These are phyloP conservation scores for Cinnamomum micranthum DNA, from an alignment of 164 flowering plant genomes.

Conservation along the genomic window DNA sequence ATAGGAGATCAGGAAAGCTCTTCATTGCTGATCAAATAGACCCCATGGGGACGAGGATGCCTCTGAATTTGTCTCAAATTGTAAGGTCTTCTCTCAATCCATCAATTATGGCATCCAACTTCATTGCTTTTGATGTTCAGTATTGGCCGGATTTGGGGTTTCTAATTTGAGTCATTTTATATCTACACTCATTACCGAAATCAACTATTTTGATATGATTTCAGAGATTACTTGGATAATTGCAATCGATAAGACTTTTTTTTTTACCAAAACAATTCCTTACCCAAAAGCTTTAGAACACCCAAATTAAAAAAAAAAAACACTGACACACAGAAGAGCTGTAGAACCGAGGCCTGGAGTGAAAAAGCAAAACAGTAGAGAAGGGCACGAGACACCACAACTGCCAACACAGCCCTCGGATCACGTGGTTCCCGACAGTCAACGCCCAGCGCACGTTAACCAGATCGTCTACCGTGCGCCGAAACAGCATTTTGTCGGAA, in stretches of 20 bases:
- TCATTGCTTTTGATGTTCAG: too few species aligned
- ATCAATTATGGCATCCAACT: not conserved
- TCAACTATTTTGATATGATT: not conserved
- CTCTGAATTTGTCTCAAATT: not conserved
- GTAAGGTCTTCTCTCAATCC: not conserved
- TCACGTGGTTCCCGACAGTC: slow-evolving; percentile 3
- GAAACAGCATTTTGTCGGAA: not conserved
- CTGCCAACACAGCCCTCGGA: not conserved
- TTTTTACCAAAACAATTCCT: not conserved
- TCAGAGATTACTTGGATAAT: not conserved
- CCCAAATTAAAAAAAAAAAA: not conserved
- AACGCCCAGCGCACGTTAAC: not conserved
- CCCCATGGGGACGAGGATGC: too few species aligned
- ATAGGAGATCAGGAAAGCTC: too few species aligned
- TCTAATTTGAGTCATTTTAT: not conserved
- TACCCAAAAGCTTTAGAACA: not conserved
- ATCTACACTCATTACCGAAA: not conserved
- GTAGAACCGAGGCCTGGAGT: not conserved
- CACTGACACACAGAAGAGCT: not conserved
- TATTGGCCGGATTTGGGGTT: not conserved
- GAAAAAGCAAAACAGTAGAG: not conserved
- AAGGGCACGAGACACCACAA: not conserved
- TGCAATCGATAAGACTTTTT: too few species aligned
- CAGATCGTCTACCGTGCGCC: not conserved
- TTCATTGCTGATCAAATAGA: too few species aligned